phyloP scores from a whole-genome alignment of 805 yeast species.

The Candida patagonica region DNA sequence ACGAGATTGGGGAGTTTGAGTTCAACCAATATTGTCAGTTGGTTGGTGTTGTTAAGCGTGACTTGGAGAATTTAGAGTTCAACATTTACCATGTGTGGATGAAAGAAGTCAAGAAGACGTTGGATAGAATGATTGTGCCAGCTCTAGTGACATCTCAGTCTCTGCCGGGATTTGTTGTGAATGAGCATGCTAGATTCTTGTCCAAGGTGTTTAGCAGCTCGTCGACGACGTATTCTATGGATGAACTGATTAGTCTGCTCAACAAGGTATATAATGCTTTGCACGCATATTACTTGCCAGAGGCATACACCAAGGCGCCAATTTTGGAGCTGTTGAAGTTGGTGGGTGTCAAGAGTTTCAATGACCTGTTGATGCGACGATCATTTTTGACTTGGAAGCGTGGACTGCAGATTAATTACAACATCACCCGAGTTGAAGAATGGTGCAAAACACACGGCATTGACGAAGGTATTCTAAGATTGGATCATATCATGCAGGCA shows the following conservation, averaged over 20 bases:
- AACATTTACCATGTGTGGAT: slow-evolving; percentile 96
- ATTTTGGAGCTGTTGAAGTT: slow-evolving; percentile 72
- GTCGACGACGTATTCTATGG: slow-evolving; percentile 73
- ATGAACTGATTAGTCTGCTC: slow-evolving; percentile 81
- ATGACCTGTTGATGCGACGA: slow-evolving; percentile 90
- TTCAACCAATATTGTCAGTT: slow-evolving; percentile 81
- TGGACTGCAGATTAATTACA: slow-evolving; percentile 92
- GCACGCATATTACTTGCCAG: slow-evolving; percentile 82
- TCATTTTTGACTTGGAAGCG: slow-evolving; percentile 95
- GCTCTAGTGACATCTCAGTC: slow-evolving; percentile 93
- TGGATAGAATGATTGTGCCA: slow-evolving; percentile 87
- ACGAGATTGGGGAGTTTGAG: slow-evolving; percentile 83
- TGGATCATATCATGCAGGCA: slow-evolving; percentile 83
- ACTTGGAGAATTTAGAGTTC: slow-evolving; percentile 84
- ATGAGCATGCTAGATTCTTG: slow-evolving; percentile 71
- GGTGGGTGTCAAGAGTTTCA: slow-evolving; percentile 90
- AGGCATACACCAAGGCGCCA: slow-evolving; percentile 74
- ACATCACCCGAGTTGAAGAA: slow-evolving; percentile 92
- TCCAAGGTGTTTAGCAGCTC: slow-evolving; percentile 70
- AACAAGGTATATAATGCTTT: slow-evolving; percentile 88
- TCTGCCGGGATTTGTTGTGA: slow-evolving; percentile 90
- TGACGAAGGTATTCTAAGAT: slow-evolving; percentile 74
- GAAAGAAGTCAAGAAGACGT: slow-evolving; percentile 83
- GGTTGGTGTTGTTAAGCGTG: slow-evolving; percentile 87
- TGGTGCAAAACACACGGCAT: slow-evolving; percentile 96